Evolutionary conservation across 169 alveolate genomes (phyloP), one percentile per base, ranked within the genome.

Genomic region (Theileria luwenshuni): DNA sequence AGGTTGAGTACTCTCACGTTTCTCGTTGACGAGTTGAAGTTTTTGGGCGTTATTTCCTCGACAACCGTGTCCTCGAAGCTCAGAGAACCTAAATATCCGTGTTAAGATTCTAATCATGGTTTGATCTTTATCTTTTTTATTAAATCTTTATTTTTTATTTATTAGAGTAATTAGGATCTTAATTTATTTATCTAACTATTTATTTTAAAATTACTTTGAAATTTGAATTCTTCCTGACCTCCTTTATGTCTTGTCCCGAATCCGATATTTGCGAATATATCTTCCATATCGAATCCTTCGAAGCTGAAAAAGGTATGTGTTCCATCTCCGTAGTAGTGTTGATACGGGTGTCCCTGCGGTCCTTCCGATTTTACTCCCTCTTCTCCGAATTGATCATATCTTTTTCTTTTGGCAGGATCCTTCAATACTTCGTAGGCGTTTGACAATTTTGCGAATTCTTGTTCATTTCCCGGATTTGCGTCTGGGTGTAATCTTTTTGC

Each of bases 371-470:
- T 87, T n/a, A 96, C 86, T 3, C 97, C 98, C 19, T 95, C 97
- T 74, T 94, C 98, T 3, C 99, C 99, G 76, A 90, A 90, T 72
- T 86, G 70, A 77, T 96, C 98, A 85, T 94, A 95, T 25, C 90
- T 90, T 74, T 88, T 72, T 63, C 98, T 89, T 71, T 92, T 93
- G 75, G 96, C 96, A 43, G 92, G 91, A 83, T 96, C 96, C 25
- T 86, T 86, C 43, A 96, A 90, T 10, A 94, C 95, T 81, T 96
- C 98, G 90, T 95, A 94, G 33, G 98, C 98, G 74, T 95, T 92
- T 56, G 97, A 95, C 33, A 95, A 89, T 62, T 91, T 91, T 76
- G 90, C 90, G 84, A 95, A 95, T 54, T 90, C 95, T 56, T 93
- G 92, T 72, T 93, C 94, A 61, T 88, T 86, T 23, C 91, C 96